Evolutionary conservation across 768 basidiomycete species (phyloP).

Genomic region (Obba rivulosa): DNA sequence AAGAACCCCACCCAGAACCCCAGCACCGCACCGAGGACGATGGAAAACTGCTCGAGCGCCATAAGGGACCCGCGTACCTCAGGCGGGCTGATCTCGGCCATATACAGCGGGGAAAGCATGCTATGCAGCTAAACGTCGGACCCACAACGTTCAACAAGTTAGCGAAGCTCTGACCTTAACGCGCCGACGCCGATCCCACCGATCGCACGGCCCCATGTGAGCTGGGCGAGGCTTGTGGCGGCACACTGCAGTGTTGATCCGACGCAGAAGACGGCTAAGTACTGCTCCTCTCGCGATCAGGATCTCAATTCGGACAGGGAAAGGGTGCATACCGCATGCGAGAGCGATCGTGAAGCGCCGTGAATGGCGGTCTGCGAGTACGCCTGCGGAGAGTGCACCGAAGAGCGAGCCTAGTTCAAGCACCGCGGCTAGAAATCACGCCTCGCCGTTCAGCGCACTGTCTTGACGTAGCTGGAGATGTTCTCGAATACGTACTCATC

Average conservation of each 20-base stretch:
- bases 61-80: slow-evolving; percentile 75
- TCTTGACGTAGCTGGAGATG: neutral
- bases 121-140: slow-evolving; percentile 28
- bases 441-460: neutral
- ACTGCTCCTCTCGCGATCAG: neutral
- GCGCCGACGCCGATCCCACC: slow-evolving; percentile 78
- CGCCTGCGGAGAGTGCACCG: slow-evolving; percentile 64
- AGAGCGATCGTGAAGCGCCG: slow-evolving; percentile 60
- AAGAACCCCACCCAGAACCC: slow-evolving; percentile 82
- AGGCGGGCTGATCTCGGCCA: slow-evolving; percentile 80
- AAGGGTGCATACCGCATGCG: slow-evolving; percentile 52
- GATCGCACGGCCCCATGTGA: slow-evolving; percentile 67
- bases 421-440: slow-evolving; percentile 50
- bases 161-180: slow-evolving; percentile 30
- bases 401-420: slow-evolving; percentile 75
- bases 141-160: neutral
- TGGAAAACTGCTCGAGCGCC: slow-evolving; percentile 75
- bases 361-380: slow-evolving; percentile 64
- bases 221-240: slow-evolving; percentile 48
- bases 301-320: neutral
- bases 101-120: slow-evolving; percentile 77
- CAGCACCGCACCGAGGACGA: slow-evolving; percentile 75
- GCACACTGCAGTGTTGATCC: slow-evolving; percentile 67
- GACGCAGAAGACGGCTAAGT: slow-evolving; percentile 59
- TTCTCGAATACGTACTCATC: slow-evolving; percentile 52